phyloP scores from a whole-genome alignment of 2,329 filamentous ascomycete genomes.

The Phoma sp. region DNA sequence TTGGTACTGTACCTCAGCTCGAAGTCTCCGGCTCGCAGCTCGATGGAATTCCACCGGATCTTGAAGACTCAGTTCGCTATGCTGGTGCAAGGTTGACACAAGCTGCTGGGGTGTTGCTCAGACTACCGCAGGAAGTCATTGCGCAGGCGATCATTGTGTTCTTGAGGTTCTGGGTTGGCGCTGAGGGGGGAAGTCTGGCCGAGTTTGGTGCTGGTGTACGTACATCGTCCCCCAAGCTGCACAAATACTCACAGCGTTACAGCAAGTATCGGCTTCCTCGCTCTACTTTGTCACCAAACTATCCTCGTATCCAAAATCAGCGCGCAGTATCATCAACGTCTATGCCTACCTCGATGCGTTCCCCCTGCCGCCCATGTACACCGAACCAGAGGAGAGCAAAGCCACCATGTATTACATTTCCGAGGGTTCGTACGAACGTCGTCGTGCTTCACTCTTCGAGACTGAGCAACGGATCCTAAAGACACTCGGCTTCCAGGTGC shows the following conservation, averaged over 20 bases:
- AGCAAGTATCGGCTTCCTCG: conserved; percentile 82
- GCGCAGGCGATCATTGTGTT: conserved; percentile 84
- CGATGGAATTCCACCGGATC: conserved; percentile 66
- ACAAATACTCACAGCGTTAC: conserved; percentile 21
- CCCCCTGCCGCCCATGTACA: conserved; percentile 61
- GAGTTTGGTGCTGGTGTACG: conserved; percentile 65
- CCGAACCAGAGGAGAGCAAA: conserved; percentile 45
- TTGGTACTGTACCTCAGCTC: conserved; percentile 75
- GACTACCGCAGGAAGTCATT: conserved; percentile 83
- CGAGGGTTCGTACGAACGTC: conserved; percentile 70
- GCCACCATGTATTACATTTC: conserved; percentile 63
- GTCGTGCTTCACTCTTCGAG: conserved; percentile 69
- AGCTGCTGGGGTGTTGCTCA: conserved; percentile 78
- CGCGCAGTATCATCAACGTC: conserved; percentile 81
- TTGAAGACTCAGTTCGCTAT: conserved; percentile 75
- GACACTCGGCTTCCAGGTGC: conserved; percentile 79
- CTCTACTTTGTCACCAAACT: conserved; percentile 85
- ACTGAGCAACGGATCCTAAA: conserved; percentile 79
- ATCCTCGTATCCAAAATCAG: conserved; percentile 74
- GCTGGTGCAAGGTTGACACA: conserved; percentile 76
- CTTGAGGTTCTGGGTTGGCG: conserved; percentile 77
- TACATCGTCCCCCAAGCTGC: conserved; percentile 15
- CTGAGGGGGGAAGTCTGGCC: conserved; percentile 56
- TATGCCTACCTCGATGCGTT: conserved; percentile 79
- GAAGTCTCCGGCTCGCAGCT: conserved; percentile 60